These are phyloP conservation scores for Edaphochlamys debaryana DNA, from an alignment of 139 green algal genomes.

Conservation along the genomic window DNA sequence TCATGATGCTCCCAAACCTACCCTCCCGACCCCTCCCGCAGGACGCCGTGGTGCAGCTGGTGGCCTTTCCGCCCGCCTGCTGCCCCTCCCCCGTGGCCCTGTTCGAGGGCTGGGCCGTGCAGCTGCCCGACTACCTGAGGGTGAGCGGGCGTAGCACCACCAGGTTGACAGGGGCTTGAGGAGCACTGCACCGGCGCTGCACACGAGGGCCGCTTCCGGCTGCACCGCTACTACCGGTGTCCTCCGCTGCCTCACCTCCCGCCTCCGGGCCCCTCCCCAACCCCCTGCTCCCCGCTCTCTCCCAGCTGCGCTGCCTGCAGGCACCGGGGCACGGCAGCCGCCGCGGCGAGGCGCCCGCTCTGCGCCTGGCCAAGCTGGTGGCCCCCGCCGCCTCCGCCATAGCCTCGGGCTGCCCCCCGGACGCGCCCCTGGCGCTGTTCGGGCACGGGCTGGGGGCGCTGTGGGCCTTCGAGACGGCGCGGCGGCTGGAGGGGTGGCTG, in stretches of 20 bases:
- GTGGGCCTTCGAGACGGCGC: conserved; percentile 30
- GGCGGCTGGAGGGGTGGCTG: conserved; percentile 14
- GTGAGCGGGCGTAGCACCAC: neutral
- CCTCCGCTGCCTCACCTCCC: no score
- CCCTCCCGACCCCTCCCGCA: neutral
- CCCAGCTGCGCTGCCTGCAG: conserved; percentile 6
- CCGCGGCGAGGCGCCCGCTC: neutral
- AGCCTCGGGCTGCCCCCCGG: neutral
- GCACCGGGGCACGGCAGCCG: conserved; percentile 23
- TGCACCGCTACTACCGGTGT: no score
- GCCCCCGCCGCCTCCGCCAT: conserved; percentile 1
- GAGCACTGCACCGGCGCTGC: no score
- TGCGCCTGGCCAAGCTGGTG: conserved; percentile 9
- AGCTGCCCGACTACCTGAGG: conserved; percentile 24
- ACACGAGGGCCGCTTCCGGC: no score
- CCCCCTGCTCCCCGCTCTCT: neutral
- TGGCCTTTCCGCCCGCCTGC: conserved; percentile 29
- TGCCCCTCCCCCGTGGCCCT: neutral
- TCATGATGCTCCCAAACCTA: no score
- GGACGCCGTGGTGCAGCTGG: conserved; percentile 11
- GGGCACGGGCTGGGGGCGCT: conserved; percentile 14
- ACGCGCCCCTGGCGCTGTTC: conserved; percentile 24
- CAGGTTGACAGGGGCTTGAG: no score
- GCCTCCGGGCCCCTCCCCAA: neutral
- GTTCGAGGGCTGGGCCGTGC: conserved; percentile 27